These are phyloP conservation scores for Suillus occidentalis DNA, from an alignment of 768 basidiomycete genomes.

Conservation along the genomic window DNA sequence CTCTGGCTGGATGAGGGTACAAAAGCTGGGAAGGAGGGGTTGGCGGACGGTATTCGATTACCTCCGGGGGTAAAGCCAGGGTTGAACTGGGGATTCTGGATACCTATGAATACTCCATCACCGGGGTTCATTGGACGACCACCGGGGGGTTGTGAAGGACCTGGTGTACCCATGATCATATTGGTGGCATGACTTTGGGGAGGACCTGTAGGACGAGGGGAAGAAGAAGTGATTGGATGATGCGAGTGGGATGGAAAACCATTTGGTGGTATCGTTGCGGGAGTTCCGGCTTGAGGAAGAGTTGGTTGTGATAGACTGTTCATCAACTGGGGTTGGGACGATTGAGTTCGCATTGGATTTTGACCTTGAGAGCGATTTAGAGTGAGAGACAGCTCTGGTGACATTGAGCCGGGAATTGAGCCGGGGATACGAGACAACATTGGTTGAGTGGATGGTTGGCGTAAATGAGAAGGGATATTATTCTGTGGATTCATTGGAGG, in stretches of 20 bases:
- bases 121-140: constrained; percentile 46
- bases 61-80: constrained; percentile 33
- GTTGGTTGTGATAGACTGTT: constrained; percentile 39
- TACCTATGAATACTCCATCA: constrained; percentile 45
- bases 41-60: constrained; percentile 34
- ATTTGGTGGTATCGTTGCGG: constrained; percentile 31
- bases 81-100: constrained; percentile 36
- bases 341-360: constrained; percentile 42
- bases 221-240: constrained; percentile 28
- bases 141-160: constrained; percentile 30
- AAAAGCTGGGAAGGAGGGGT: constrained; percentile 43
- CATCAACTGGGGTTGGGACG: constrained; percentile 51
- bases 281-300: constrained; percentile 30
- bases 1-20: constrained; percentile 52
- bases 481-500: constrained; percentile 45
- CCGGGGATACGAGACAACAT: constrained; percentile 33
- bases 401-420: constrained; percentile 38
- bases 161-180: constrained; percentile 33
- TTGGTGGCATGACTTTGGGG: constrained; percentile 29
- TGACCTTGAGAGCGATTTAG: constrained; percentile 40
- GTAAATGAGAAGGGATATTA: constrained; percentile 39
- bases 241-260: constrained; percentile 31
- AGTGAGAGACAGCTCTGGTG: constrained; percentile 40
- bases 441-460: constrained; percentile 37
- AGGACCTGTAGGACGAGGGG: constrained; percentile 30